These are phyloP conservation scores for Rubus parviflorus DNA, from an alignment of 306 rosid genomes.

Conservation along the genomic window DNA sequence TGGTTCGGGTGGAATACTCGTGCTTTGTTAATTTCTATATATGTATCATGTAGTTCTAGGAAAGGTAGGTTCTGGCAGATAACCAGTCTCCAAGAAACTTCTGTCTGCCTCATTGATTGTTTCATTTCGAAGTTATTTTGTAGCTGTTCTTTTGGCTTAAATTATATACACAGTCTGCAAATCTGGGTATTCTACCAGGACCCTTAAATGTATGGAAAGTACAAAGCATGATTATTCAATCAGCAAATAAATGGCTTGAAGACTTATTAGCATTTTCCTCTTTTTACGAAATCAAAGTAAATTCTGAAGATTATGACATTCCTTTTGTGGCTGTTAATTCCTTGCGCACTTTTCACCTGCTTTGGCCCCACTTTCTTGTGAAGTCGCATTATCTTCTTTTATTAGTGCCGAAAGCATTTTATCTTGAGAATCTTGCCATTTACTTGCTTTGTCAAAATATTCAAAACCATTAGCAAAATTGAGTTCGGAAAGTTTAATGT, in stretches of 20 bases:
- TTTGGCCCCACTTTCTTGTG: too few species aligned
- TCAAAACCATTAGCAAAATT: background rate
- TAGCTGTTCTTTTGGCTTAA: background rate
- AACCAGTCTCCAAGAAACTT: conserved; percentile 5
- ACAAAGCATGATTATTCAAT: conserved; percentile 7
- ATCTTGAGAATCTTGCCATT: too few species aligned
- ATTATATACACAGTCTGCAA: conserved; percentile 8
- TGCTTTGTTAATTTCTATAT: conserved; percentile 18
- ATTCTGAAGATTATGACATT: background rate
- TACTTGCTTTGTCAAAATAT: too few species aligned
- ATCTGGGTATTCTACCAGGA: too few species aligned
- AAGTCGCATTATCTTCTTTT: background rate
- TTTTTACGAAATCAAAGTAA: background rate
- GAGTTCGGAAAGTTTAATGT: background rate
- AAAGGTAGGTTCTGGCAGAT: conserved; percentile 16
- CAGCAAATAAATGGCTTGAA: background rate
- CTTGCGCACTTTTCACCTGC: too few species aligned
- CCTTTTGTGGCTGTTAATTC: background rate
- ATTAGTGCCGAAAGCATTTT: too few species aligned
- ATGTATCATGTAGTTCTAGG: conserved; percentile 10
- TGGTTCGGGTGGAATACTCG: conserved; percentile 18
- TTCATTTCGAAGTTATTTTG: conserved; percentile 3
- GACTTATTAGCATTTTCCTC: background rate
- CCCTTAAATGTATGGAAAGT: too few species aligned
- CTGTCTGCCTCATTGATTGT: conserved; percentile 19